phyloP scores from a whole-genome alignment of 768 basidiomycete species.

The Mycena capillaripes region DNA sequence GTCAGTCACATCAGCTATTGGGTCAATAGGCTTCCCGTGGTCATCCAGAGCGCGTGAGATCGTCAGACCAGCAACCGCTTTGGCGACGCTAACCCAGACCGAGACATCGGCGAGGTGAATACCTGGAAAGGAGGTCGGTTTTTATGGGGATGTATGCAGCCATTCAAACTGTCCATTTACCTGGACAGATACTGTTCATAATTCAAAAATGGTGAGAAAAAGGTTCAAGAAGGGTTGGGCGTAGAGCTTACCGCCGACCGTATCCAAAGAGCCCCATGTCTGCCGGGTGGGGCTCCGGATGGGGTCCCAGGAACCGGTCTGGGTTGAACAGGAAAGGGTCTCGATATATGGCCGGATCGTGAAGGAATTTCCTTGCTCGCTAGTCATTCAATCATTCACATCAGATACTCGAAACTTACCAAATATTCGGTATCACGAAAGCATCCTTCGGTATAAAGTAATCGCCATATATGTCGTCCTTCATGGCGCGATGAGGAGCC shows the following conservation, averaged over 20 bases:
- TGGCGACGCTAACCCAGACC: constrained; percentile 38
- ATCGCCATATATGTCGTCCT: constrained; percentile 47
- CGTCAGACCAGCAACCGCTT: constrained; percentile 38
- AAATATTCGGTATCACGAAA: constrained; percentile 37
- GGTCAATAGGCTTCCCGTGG: constrained; percentile 38
- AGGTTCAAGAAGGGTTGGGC: neutral
- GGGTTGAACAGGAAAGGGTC: constrained; percentile 50
- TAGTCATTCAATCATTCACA: neutral
- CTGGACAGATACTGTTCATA: constrained; percentile 17
- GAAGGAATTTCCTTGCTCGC: constrained; percentile 45
- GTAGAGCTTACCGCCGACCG: constrained; percentile 38
- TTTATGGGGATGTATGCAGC: neutral
- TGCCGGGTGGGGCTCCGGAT: constrained; percentile 36
- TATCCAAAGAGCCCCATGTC: constrained; percentile 46
- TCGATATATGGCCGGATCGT: constrained; percentile 45
- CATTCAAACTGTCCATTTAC: neutral
- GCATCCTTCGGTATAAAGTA: constrained; percentile 50
- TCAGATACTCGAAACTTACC: constrained; percentile 17
- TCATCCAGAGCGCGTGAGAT: constrained; percentile 40
- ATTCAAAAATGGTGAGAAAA: neutral
- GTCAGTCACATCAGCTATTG: constrained; percentile 31
- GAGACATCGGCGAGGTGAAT: constrained; percentile 38
- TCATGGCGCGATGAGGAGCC: constrained; percentile 41
- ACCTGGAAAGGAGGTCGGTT: neutral
- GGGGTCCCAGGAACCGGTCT: constrained; percentile 45